Evolutionary conservation across 208 protist species (phyloP).

Genomic region (Leishmania turanica): DNA sequence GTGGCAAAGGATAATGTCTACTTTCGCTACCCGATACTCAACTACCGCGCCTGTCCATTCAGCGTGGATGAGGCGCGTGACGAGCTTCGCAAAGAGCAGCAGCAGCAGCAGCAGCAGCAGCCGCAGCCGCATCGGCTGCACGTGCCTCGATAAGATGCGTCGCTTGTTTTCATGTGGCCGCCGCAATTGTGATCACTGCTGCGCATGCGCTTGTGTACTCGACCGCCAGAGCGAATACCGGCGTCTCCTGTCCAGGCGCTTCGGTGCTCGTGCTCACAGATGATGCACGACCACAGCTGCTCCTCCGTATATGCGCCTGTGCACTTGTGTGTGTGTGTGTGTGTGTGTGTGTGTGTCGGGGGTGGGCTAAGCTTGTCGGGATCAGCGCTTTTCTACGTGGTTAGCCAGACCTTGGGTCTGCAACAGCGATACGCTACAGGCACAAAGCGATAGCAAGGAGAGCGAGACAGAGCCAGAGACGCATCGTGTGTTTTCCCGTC

Average conservation of each 20-base stretch:
- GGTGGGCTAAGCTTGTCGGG: neutral
- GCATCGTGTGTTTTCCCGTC: neutral
- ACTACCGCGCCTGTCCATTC: constrained; percentile 85
- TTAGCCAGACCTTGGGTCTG: neutral
- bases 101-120: constrained; percentile 4
- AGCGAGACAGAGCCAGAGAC: too few species aligned
- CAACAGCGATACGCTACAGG: too few species aligned
- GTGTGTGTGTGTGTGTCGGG: neutral
- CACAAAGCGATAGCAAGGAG: too few species aligned
- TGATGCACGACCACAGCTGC: neutral
- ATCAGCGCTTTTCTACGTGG: neutral
- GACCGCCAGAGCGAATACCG: neutral
- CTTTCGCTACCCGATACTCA: constrained; percentile 88
- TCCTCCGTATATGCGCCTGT: neutral
- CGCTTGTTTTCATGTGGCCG: neutral
- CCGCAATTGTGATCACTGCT: neutral
- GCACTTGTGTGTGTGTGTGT: neutral
- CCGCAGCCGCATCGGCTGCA: constrained; percentile 3
- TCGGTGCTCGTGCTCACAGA: neutral
- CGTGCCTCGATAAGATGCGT: neutral
- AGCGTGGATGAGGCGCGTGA: constrained; percentile 82
- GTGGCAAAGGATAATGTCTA: constrained; percentile 86
- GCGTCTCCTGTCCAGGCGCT: neutral
- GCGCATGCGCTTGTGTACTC: neutral
- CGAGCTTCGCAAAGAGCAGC: constrained; percentile 48